Conservation (phyloP, 805 yeast species). For the Wickerhamiella domercqiae region DNA sequence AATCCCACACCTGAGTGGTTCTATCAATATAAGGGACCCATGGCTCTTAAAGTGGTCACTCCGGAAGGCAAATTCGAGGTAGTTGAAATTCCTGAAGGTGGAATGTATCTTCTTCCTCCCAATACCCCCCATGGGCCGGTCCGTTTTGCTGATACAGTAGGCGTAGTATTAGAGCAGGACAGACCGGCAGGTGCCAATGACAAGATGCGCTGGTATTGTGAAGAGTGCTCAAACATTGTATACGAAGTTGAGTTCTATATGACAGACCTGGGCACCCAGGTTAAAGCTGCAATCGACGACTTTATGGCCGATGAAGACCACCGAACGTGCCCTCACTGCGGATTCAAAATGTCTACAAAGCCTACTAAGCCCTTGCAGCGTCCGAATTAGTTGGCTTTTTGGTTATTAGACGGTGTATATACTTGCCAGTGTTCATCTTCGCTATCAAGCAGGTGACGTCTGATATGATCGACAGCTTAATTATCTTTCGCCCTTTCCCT, state of each 20-base stretch:
- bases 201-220: constrained; percentile 77
- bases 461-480: too few species aligned
- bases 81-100: constrained; percentile 66
- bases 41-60: constrained; percentile 64
- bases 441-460: too few species aligned
- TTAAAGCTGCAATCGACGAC: constrained; percentile 59
- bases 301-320: constrained; percentile 49
- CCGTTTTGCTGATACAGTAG: constrained; percentile 70
- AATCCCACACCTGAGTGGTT: constrained; percentile 94
- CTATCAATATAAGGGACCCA: constrained; percentile 70
- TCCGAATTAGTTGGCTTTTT: too few species aligned
- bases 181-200: constrained; percentile 61
- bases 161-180: constrained; percentile 84
- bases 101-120: constrained; percentile 72
- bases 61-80: constrained; percentile 65
- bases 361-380: constrained; percentile 13
- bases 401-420: too few species aligned
- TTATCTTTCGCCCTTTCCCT: too few species aligned
- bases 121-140: constrained; percentile 85
- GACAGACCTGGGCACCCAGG: constrained; percentile 76
- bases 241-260: constrained; percentile 61
- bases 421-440: too few species aligned
- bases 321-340: constrained; percentile 64
- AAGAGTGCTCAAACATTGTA: constrained; percentile 46
- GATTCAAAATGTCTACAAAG: constrained; percentile 28